These are phyloP conservation scores for Rauvolfia tetraphylla DNA, from an alignment of 257 asterid genomes.

Conservation along the genomic window DNA sequence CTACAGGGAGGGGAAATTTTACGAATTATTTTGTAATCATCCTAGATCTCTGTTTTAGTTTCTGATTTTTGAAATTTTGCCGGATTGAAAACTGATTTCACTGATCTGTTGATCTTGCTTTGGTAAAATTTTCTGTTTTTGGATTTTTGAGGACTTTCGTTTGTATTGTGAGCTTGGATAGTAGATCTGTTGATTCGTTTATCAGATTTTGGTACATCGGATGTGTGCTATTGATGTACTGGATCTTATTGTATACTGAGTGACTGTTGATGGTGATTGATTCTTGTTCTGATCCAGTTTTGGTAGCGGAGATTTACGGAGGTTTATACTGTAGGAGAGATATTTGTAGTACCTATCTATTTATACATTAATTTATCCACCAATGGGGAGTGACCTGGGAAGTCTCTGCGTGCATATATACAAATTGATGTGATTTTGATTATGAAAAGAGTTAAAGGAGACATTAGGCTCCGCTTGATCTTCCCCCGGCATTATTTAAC, in stretches of 20 bases:
- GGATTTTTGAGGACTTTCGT: not conserved
- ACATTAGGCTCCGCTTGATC: not conserved
- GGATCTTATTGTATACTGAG: not conserved
- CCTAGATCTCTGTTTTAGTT: not conserved
- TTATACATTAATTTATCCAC: not conserved
- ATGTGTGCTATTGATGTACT: not conserved
- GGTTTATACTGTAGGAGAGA: not conserved
- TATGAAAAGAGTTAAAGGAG: not conserved
- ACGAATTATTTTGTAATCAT: too few species aligned
- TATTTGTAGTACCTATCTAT: not conserved
- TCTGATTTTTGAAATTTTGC: too few species aligned
- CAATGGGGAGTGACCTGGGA: not conserved
- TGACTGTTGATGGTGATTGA: not conserved
- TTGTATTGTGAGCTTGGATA: not conserved
- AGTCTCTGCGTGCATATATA: not conserved
- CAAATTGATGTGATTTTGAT: not conserved
- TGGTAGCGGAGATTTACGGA: not conserved
- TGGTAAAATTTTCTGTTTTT: not conserved
- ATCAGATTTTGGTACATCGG: not conserved
- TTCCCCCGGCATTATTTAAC: not conserved
- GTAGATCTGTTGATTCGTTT: conserved; percentile 7
- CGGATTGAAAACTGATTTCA: not conserved
- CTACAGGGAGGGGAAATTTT: not conserved
- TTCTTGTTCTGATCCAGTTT: not conserved
- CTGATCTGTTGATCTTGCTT: not conserved